Conservation (phyloP, 345 rosid genomes). For the Bruguiera parviflora region DNA sequence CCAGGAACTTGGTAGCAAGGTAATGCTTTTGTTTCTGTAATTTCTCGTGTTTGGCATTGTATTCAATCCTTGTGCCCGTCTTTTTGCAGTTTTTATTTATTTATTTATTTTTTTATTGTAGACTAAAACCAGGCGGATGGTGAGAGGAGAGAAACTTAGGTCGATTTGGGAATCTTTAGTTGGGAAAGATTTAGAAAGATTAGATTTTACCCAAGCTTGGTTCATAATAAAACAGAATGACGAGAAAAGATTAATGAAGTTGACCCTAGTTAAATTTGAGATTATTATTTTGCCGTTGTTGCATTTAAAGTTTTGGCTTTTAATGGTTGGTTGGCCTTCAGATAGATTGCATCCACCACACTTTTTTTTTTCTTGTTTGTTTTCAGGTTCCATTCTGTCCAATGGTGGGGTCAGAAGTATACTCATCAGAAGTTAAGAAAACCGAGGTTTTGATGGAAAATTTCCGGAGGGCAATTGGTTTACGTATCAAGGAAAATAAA, state of each 20-base stretch:
- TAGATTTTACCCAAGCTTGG: too few species aligned
- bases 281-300: not conserved
- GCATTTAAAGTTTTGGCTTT: constrained; percentile 5
- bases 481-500: constrained; percentile 95
- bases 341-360: not conserved
- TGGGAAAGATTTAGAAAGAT: too few species aligned
- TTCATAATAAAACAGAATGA: too few species aligned
- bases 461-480: constrained; percentile 86
- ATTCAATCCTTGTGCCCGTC: too few species aligned
- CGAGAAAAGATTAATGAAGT: not conserved
- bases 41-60: not conserved
- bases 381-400: constrained; percentile 95
- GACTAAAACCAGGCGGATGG: too few species aligned
- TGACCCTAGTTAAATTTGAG: not conserved
- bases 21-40: constrained; percentile 11
- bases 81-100: too few species aligned
- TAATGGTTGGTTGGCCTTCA: not conserved
- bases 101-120: too few species aligned
- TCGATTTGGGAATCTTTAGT: too few species aligned
- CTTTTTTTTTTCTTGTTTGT: constrained; percentile 5
- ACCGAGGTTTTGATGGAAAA: constrained; percentile 98
- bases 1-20: constrained; percentile 99
- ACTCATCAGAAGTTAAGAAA: constrained; percentile 97
- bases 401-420: constrained; percentile 98
- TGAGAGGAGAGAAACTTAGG: too few species aligned